A percentile compares a stretch with the other conserved stretches of the same genome.
phyloP scores from a whole-genome alignment of 768 basidiomycete species.

The Suillus brevipes region DNA sequence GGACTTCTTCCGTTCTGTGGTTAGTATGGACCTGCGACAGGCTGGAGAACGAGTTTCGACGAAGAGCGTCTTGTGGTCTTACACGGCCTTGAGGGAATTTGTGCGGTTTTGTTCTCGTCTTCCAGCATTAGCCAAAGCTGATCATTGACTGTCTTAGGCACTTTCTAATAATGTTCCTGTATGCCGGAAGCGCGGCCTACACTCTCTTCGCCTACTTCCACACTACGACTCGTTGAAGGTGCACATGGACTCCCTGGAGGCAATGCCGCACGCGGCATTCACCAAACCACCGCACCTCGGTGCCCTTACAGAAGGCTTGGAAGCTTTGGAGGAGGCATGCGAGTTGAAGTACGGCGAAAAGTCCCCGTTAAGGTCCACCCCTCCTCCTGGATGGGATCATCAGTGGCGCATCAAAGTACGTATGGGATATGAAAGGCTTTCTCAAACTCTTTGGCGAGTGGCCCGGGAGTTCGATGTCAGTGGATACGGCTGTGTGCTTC shows the following conservation, averaged over 20 bases:
- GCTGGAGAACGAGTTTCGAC: conserved; percentile 78
- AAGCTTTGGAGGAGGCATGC: conserved; percentile 66
- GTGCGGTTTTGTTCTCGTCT: conserved; percentile 41
- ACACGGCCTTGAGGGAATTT: conserved; percentile 75
- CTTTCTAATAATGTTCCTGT: conserved; percentile 69
- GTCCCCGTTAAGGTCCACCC: conserved; percentile 31
- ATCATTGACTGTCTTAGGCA: conserved; percentile 43
- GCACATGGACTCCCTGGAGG: conserved; percentile 62
- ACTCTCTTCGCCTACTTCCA: conserved; percentile 65
- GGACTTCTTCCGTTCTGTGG: conserved; percentile 68
- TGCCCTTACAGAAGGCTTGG: conserved; percentile 55
- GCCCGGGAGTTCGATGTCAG: conserved; percentile 71
- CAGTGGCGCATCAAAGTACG: conserved; percentile 63
- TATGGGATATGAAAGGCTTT: conserved; percentile 62
- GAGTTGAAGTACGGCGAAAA: conserved; percentile 51
- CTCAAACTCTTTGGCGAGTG: conserved; percentile 68
- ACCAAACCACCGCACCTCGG: conserved; percentile 68
- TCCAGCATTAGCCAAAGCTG: background rate
- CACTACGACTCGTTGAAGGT: conserved; percentile 58
- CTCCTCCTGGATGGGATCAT: conserved; percentile 47
- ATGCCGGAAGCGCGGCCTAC: conserved; percentile 64
- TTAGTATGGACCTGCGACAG: conserved; percentile 77
- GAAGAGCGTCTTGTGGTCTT: conserved; percentile 78
- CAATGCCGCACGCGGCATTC: conserved; percentile 56
- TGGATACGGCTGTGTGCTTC: conserved; percentile 66